Evolutionary conservation across 495 filamentous ascomycete genomes (phyloP), one percentile per base, ranked within the genome.

Genomic region (Echria macrotheca): DNA sequence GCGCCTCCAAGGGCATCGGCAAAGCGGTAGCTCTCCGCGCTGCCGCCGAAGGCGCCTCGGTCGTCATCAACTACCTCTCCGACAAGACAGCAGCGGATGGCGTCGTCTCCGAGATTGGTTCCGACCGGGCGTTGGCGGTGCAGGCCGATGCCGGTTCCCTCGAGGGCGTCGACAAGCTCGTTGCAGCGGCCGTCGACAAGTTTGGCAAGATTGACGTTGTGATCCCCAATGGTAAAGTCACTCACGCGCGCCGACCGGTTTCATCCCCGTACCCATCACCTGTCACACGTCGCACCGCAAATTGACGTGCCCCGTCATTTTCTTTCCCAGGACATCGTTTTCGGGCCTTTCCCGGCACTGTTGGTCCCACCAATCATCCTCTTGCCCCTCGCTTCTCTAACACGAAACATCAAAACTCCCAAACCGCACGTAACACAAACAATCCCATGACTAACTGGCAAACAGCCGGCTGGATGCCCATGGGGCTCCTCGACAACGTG

Each of bases 171-270:
- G 70, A 73, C 24, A 68, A 65, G n/a, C 74, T 91, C 3, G 82
- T 88, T 61, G 57, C 67, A 2, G 70, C 78, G 25, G 75, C 83
- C 0, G 76, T 87, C 24, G 59, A 70, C 28, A 72, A 75, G 22
- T 87, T 83, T 49, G 82, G 82, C 29, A 75, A 77, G 36, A 74
- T 88, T 50, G 85, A 89, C 63, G 72, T 85, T 32, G 52, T 88
- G 0, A 70, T 88, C 18, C 63, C 78, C 5, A 85, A 83, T 49
- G 54, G 57, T 56, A 12, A 8, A n/a, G n/a, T n/a, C n/a, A n/a
- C n/a, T n/a, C n/a, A n/a, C n/a, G n/a, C n/a, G n/a, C 26, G 14
- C 38, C 10, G 1, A 14, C 15, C 21, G 28, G 8, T 10, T 31
- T n/a, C 8, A 12, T 22, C 3, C 15, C 5, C 25, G n/a, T 1